Conservation (phyloP, 139 green algal species). For the Pseudopediastrum boryanum region DNA sequence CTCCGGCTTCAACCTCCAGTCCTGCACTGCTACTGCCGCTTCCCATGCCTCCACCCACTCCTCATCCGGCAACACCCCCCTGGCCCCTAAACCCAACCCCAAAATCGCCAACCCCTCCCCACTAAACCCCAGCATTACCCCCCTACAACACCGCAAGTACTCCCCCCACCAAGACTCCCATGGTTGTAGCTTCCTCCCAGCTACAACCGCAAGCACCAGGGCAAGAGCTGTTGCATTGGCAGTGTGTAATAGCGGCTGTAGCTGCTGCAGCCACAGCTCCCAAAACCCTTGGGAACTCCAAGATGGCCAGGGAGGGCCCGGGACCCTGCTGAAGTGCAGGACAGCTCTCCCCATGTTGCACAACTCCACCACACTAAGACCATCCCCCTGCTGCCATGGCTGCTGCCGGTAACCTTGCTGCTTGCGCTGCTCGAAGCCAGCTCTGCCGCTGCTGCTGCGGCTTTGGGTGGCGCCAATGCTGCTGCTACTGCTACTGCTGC, state of each 20-base stretch:
- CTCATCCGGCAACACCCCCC: not conserved
- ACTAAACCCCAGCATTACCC: conserved; percentile 3
- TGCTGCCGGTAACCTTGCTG: not conserved
- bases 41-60: not conserved
- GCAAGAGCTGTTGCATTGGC: not conserved
- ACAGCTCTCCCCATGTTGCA: not conserved
- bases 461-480: not conserved
- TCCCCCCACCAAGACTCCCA: not conserved
- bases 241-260: not conserved
- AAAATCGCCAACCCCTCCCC: not conserved
- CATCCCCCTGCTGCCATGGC: no score
- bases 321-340: conserved; percentile 1
- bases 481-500: not conserved
- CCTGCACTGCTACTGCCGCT: not conserved
- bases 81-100: not conserved
- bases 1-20: not conserved
- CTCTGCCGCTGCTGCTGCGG: not conserved
- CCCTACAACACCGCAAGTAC: conserved; percentile 1
- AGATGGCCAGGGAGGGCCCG: not conserved
- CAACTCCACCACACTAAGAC: not conserved
- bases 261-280: not conserved
- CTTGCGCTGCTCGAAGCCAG: not conserved
- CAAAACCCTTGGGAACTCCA: conserved; percentile 14
- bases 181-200: not conserved
- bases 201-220: not conserved